Base-by-base conservation (phyloP, 202 grass and related monocot genomes). In the Panicum virgatum region DNA sequence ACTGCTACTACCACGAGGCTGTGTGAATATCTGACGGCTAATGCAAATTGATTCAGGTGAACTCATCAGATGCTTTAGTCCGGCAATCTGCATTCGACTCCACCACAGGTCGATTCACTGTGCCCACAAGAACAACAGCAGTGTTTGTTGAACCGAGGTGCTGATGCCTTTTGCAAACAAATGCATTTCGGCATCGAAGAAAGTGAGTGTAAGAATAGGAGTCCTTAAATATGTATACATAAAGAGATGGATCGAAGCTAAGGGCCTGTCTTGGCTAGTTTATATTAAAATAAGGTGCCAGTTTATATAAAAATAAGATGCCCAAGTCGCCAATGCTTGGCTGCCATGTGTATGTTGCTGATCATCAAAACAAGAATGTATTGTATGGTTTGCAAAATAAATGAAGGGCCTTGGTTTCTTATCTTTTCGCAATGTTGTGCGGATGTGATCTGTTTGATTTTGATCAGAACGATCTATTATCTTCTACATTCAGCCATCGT, bases 61-160 rank as follows among this genome's bases (percentile, higher is more conserved):
- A 87, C 22, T 98, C 92, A 22, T 80, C 30, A 12, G 95, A 98
- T 69, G 51, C 69, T 79, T 80, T 94, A 76, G 79, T 86, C 27
- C 80, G 82, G 67, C 58, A 88, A 71, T 92, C 92, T 62, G 30
- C 51, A 26, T 94, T 89, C 53, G 11, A 91, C 37, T 40, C 46
- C 3, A 7, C 43, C 8, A 82, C 50, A 10, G 88, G 92, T 11
- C 37, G 27, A 54, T 94, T 98, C 62, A 88, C 62, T 1, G 73
- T 98, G 57, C 90, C 95, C 9, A 26, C 37, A 77, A 86, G 90
- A 86, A 98, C 92, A 37, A 62, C 76, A 15, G 75, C 82, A 23
- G 90, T 98, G 20, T 98, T 98, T 22, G 84, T 93, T 37, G 79
- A 94, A 84, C 73, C 60, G 25, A 71, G 83, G 25, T 1, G 20